Base-by-base conservation (phyloP, 306 rosid genomes). In the Cicer yamashitae region DNA sequence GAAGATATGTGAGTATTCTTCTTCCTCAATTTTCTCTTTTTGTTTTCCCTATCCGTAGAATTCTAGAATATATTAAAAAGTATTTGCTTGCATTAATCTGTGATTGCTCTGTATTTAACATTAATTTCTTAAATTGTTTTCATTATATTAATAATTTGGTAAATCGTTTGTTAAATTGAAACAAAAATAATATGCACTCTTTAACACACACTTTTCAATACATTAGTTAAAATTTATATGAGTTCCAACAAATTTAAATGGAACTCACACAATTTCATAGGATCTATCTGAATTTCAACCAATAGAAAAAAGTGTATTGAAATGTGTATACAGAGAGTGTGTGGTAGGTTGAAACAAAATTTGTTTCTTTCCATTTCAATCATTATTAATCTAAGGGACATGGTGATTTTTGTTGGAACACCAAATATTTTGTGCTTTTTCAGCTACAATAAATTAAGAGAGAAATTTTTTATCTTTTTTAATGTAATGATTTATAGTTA, bases 1-100 rank as follows among this genome's bases (percentile, higher is more conserved):
- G 98, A 94, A 70, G 98, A 94, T 86, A 89, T 88, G 98, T 94
- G 50, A 89, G 97, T 84, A 8, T n/a, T 62, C 71, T 38, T 13
- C 46, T 47, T 10, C 15, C 18, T 38, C 30, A 25, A 69, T 59
- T 10, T 41, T 65, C 9, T 45, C 4, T 30, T 30, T 30, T 30
- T 30, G 34, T 30, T 75, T 2, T 69, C 3, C n/a, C 47, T 43
- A 25, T 56, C 18, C 14, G 1, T 1, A 22, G 7, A 46, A 37
- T 52, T 53, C 12, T n/a, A 10, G 12, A 3, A 14, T 37, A 45
- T 38, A 6, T 37, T 20, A 44, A 25, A 73, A 22, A 37, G 1
- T 30, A 22, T 0, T 39, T 45, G 11, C 2, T 60, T 10, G 34
- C 18, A 6, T n/a, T 14, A 57, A 57, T 51, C 8, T 58, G 20